Conservation (phyloP, 495 filamentous ascomycete genomes). For the Podospora pseudoanserina region DNA sequence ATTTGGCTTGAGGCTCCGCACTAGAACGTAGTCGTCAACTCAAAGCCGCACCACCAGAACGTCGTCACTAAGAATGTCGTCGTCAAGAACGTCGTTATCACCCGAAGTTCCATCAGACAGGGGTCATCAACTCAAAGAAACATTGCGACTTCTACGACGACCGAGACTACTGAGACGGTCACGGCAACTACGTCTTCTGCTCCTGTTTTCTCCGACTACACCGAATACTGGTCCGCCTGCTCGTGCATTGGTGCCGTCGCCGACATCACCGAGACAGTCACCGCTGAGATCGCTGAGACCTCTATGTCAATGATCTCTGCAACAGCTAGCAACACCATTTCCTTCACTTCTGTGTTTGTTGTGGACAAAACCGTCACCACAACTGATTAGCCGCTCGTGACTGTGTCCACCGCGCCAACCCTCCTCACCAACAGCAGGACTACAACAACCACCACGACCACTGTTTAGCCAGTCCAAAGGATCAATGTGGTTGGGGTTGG, state of each 20-base stretch:
- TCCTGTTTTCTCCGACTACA: neutral
- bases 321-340: too few relatives aligned
- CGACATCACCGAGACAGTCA: neutral
- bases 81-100: too few relatives aligned
- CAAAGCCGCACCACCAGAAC: too few relatives aligned
- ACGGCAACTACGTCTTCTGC: neutral
- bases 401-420: neutral
- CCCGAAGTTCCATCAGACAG: too few relatives aligned
- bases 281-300: neutral
- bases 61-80: too few relatives aligned
- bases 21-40: neutral
- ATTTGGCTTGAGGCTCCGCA: neutral
- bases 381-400: neutral
- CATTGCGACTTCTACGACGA: neutral
- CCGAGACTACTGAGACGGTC: neutral
- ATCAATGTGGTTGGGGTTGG: neutral
- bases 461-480: neutral
- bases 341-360: neutral
- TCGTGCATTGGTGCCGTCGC: neutral
- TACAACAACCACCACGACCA: neutral
- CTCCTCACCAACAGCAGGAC: neutral
- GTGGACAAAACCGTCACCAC: neutral
- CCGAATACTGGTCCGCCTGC: conserved; percentile 1
- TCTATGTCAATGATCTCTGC: neutral
- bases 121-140: neutral